Percentiles rank a stretch among this genome's conserved stretches.
These are phyloP conservation scores for Colletotrichum viniferum DNA, from an alignment of 2,329 filamentous ascomycete genomes.

Conservation along the genomic window DNA sequence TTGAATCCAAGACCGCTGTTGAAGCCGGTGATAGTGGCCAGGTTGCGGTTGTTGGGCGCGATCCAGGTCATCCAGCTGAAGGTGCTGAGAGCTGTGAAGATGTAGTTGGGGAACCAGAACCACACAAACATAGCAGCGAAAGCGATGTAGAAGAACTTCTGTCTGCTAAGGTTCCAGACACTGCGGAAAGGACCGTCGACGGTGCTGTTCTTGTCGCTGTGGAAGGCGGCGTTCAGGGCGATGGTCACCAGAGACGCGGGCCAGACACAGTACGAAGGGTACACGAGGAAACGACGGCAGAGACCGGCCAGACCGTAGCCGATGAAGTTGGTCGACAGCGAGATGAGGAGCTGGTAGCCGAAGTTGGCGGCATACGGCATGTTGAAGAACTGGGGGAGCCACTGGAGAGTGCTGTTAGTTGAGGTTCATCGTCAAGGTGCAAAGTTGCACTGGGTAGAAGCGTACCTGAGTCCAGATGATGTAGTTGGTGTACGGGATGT, in stretches of 20 bases:
- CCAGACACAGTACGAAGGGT: slow-evolving; percentile 51
- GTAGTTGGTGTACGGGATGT: slow-evolving; percentile 45
- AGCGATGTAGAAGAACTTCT: slow-evolving; percentile 43
- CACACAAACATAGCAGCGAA: slow-evolving; percentile 50
- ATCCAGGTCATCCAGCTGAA: slow-evolving; percentile 56
- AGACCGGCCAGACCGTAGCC: slow-evolving; percentile 51
- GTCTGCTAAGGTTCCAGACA: slow-evolving; percentile 39
- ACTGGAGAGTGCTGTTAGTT: neutral
- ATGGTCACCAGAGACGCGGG: slow-evolving; percentile 50
- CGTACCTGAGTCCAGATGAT: slow-evolving; percentile 47
- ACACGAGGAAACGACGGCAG: slow-evolving; percentile 47
- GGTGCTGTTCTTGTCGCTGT: slow-evolving; percentile 35
- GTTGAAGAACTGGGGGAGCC: slow-evolving; percentile 45
- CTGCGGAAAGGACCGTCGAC: slow-evolving; percentile 35
- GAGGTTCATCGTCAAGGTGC: neutral
- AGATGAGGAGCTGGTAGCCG: slow-evolving; percentile 48
- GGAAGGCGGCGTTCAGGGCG: slow-evolving; percentile 45
- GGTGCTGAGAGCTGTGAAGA: slow-evolving; percentile 45
- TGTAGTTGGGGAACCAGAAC: slow-evolving; percentile 52
- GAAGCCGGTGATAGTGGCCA: slow-evolving; percentile 31
- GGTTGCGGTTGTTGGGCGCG: slow-evolving; percentile 35
- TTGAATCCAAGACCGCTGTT: slow-evolving; percentile 34
- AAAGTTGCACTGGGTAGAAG: neutral
- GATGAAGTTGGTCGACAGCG: slow-evolving; percentile 51
- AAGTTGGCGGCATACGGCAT: slow-evolving; percentile 46